Evolutionary conservation across 257 asterid genomes (phyloP).

Genomic region (Thymus quinquecostatus): DNA sequence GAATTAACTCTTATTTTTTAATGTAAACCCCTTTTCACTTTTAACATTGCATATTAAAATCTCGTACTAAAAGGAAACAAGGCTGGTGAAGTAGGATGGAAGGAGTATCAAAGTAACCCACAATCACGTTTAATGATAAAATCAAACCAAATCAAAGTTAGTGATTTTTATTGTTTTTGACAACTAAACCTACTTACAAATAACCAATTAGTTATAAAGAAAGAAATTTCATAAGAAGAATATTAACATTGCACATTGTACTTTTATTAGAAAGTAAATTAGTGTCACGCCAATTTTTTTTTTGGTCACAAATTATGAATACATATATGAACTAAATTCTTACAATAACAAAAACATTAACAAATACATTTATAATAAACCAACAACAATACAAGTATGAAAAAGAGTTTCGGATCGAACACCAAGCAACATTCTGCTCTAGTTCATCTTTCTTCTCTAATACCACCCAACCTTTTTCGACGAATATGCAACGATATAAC

Average conservation of each 20-base stretch:
- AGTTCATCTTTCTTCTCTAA: neutral
- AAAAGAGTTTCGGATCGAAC: neutral
- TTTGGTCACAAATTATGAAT: conserved; percentile 17
- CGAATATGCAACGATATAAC: neutral
- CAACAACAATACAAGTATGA: conserved; percentile 17
- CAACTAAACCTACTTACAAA: no score
- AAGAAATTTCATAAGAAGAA: neutral
- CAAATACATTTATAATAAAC: conserved; percentile 6
- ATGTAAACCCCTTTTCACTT: no score
- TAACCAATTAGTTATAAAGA: no score
- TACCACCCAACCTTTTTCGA: neutral
- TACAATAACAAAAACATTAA: conserved; percentile 17
- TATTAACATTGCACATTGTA: neutral
- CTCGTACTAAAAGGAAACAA: no score
- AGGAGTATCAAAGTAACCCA: no score
- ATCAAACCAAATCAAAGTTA: no score
- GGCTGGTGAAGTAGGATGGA: no score
- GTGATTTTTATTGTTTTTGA: no score
- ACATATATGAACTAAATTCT: conserved; percentile 13
- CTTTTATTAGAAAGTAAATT: conserved; percentile 20
- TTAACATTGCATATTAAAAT: no score
- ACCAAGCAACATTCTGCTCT: neutral
- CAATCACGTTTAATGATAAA: no score
- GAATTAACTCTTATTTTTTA: no score
- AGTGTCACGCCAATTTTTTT: neutral